These are phyloP conservation scores for Trichomonas tenax DNA, from an alignment of 208 protist genomes.

Conservation along the genomic window DNA sequence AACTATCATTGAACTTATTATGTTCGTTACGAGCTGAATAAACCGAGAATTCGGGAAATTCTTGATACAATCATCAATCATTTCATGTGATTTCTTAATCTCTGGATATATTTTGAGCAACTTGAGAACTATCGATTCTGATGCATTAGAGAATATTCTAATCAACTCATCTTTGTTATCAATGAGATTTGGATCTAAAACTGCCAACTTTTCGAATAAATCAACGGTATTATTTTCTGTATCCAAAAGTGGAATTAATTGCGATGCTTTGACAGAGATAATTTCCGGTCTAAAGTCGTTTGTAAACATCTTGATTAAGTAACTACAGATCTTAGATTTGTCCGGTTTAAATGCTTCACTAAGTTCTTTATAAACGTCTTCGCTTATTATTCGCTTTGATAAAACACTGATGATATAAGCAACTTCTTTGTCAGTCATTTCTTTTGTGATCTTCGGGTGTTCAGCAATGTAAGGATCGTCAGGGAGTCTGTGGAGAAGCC, in stretches of 20 bases:
- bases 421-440: background rate
- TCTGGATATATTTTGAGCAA: background rate
- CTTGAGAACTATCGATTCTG: background rate
- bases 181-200: background rate
- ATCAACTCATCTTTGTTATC: background rate
- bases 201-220: background rate
- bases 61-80: background rate
- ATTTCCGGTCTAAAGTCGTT: background rate
- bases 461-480: background rate
- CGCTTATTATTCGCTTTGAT: background rate
- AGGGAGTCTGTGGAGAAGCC: background rate
- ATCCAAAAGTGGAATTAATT: background rate
- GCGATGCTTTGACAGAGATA: background rate
- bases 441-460: background rate
- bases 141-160: background rate
- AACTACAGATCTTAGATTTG: background rate
- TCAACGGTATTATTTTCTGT: background rate
- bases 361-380: background rate
- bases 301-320: background rate
- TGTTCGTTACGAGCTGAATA: background rate
- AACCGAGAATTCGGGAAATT: background rate
- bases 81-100: background rate
- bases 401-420: background rate
- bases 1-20: background rate
- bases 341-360: background rate